Base-by-base conservation (phyloP, 768 basidiomycete genomes). In the Serendipita vermifera region DNA sequence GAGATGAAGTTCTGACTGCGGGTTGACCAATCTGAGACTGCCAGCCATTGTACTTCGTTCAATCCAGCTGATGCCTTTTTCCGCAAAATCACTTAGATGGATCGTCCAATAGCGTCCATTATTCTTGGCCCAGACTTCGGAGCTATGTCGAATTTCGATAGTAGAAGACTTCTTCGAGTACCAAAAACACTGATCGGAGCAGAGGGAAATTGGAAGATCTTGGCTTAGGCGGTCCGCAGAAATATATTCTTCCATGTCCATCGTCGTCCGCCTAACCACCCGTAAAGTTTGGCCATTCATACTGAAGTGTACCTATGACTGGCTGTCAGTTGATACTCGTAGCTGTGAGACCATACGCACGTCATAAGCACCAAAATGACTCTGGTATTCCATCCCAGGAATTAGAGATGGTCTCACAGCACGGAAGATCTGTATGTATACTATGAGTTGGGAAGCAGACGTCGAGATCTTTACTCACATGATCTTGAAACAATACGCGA, bases 401-500 rank as follows among this genome's bases (percentile, higher is more conserved):
- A 68, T 64, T 35, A 64, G 60, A 3, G 69, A 61, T n/a, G 73
- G 73, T 22, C 70, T 63, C 38, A 72, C 65, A 56, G 69, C 66
- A 27, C 71, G 61, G 22, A 69, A 60, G 65, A 43, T 55, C 39
- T 41, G 15, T 5, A n/a, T 7, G 2, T 9, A n/a, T 7, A 26
- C 3, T 22, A 56, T 59, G 20, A n/a, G 26, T 4, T 13, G n/a
- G 24, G 13, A 15, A 17, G 31, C 39, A 31, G 22, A 2, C n/a
- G 33, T 20, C 2, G 17, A n/a, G 15, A 22, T 40, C 36, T 33
- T 15, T 17, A 48, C 22, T 5, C 39, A 61, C 66, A 31, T 60
- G 72, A 57, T 65, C 32, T 31, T 66, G 65, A 36, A 78, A 69
- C n/a, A 75, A 56, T 74, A 77, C 2, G 65, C 60, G 1, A 66